Percentiles rank a stretch among this genome's conserved stretches.
These are phyloP conservation scores for Daldinia vernicosa DNA, from an alignment of 495 filamentous ascomycete species.

Conservation along the genomic window DNA sequence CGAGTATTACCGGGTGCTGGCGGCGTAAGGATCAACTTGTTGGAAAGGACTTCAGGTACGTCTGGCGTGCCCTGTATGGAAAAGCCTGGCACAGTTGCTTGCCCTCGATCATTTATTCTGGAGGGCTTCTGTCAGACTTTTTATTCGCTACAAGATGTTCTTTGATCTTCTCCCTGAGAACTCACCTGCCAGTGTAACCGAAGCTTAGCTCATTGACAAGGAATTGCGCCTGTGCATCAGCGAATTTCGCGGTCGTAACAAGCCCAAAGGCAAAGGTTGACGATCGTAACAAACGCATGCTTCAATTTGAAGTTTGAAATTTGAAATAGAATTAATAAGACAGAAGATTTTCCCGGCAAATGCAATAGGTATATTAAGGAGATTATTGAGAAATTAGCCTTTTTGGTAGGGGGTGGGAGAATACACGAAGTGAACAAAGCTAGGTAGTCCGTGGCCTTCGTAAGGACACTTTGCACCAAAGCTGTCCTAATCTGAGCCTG, in stretches of 20 bases:
- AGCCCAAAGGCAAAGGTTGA: constrained; percentile 58
- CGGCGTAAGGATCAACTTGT: constrained; percentile 92
- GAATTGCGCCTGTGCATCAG: constrained; percentile 67
- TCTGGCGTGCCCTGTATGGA: constrained; percentile 74
- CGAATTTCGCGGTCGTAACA: constrained; percentile 54
- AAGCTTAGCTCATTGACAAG: constrained; percentile 76
- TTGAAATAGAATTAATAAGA: constrained; percentile 13
- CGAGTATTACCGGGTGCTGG: constrained; percentile 85
- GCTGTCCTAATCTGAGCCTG: constrained; percentile 26
- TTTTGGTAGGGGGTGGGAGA: constrained; percentile 19
- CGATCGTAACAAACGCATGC: constrained; percentile 54
- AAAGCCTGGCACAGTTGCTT: constrained; percentile 60
- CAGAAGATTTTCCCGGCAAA: background rate
- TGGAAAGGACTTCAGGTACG: constrained; percentile 79
- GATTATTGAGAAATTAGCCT: constrained; percentile 9
- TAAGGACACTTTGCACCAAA: constrained; percentile 50
- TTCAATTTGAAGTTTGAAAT: constrained; percentile 3
- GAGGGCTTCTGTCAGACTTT: constrained; percentile 14
- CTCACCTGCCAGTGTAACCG: constrained; percentile 73
- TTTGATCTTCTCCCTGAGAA: constrained; percentile 8
- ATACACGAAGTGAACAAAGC: constrained; percentile 11
- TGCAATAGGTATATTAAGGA: constrained; percentile 12
- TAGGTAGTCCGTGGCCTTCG: constrained; percentile 11
- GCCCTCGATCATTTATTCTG: constrained; percentile 55
- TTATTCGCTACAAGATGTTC: constrained; percentile 25